Conservation (phyloP, 257 asterid species). For the Solanum arcanum region DNA sequence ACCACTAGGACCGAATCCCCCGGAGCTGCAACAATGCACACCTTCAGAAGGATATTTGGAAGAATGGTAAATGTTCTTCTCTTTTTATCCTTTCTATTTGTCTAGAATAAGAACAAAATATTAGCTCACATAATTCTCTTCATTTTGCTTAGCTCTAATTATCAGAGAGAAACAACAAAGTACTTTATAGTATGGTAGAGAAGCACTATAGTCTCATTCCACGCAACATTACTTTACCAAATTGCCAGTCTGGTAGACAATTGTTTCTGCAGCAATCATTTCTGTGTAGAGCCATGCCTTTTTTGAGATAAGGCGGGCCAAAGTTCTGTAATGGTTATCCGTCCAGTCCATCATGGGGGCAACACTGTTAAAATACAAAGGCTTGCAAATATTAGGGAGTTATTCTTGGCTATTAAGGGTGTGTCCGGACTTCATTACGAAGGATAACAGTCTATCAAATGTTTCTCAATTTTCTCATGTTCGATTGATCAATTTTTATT, state of each 20-base stretch:
- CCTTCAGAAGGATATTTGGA: neutral
- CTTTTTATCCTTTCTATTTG: neutral
- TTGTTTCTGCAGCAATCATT: slow-evolving; percentile 98
- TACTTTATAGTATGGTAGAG: neutral
- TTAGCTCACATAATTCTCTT: neutral
- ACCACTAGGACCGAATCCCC: neutral
- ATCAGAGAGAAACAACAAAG: neutral
- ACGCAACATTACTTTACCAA: slow-evolving; percentile 36
- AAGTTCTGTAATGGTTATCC: slow-evolving; percentile 79
- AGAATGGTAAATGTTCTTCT: neutral
- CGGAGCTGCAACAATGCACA: neutral
- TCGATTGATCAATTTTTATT: neutral
- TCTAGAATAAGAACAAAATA: neutral
- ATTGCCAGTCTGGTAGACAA: slow-evolving; percentile 70
- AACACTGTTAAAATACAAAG: slow-evolving; percentile 33
- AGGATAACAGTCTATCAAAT: neutral
- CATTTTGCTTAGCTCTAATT: neutral
- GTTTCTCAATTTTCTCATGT: neutral
- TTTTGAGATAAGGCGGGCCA: slow-evolving; percentile 79
- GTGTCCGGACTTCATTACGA: neutral
- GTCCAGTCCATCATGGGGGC: slow-evolving; percentile 99
- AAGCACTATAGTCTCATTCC: neutral
- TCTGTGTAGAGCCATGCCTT: slow-evolving; percentile 91
- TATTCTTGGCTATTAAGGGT: neutral
- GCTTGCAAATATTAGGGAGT: neutral